Evolutionary conservation across 495 filamentous ascomycete species (phyloP), one percentile per base, ranked within the genome.

Genomic region (Hypoxylon rickii): DNA sequence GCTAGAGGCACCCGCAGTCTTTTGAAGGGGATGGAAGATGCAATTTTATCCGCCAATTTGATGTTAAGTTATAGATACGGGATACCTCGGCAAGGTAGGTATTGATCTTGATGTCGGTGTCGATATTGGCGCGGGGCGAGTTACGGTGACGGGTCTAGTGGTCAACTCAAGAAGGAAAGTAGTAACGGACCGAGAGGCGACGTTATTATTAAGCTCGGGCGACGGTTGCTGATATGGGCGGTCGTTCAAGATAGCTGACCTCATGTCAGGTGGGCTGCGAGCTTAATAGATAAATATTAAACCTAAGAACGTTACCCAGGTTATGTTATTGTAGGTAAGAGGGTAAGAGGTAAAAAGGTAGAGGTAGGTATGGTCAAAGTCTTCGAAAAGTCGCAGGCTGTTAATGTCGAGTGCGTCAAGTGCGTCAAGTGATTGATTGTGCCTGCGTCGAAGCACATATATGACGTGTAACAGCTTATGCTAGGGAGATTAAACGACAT

Each of bases 181-280:
- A 32, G 47, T 61, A 39, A 34, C 13, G 40, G 19, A 10, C 18
- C 32, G 40, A 29, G 45, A 64, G 40, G 39, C 55, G 55, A 47
- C 18, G 55, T 59, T 46, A 26, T 46, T 50, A 48, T 52, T 58
- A 50, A 65, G 52, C 58, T 65, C 52, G 44, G 41, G 57, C 57
- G 51, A 50, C 48, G 57, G 51, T 55, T 58, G 40, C 54, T 17
- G 44, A 33, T 51, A 41, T 39, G 56, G 48, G 52, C 57, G 42
- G 44, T 44, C 53, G 37, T 53, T 31, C 51, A 34, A 44, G 39
- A 63, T 63, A 42, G 50, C 63, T 66, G 60, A 58, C 63, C 51
- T 65, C 59, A 66, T 64, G 55, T 63, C 65, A 56, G 55, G 62
- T 65, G 62, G 65, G 38, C 55, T 37, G 43, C 26, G 31, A 50